Evolutionary conservation across 1,284 basidiomycete genomes (phyloP).

Genomic region (Malassezia dermatis): DNA sequence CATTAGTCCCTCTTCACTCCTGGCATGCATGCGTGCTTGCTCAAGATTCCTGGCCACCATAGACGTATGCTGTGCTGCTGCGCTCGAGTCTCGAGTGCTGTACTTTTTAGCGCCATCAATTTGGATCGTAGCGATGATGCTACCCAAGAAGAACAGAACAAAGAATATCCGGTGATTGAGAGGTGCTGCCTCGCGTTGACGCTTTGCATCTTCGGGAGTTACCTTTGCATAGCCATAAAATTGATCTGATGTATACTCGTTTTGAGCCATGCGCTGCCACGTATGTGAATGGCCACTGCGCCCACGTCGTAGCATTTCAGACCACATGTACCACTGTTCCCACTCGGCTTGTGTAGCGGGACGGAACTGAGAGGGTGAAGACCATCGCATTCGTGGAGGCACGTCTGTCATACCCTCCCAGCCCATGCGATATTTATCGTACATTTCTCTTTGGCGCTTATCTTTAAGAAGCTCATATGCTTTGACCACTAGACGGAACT

Average conservation of each 20-base stretch:
- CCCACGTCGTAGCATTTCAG: conserved; percentile 8
- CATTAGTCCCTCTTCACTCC: conserved; percentile 7
- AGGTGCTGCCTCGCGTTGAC: conserved; percentile 5
- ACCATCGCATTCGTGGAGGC: background rate
- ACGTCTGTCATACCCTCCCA: conserved; percentile 2
- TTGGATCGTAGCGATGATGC: conserved; percentile 8
- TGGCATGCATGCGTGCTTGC: conserved; percentile 5
- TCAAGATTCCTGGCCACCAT: conserved; percentile 7
- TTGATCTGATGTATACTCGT: background rate
- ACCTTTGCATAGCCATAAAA: conserved; percentile 4
- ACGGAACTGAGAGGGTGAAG: background rate
- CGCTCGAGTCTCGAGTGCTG: background rate
- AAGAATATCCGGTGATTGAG: conserved; percentile 4
- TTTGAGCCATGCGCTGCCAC: conserved; percentile 7
- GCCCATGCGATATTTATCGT: conserved; percentile 11
- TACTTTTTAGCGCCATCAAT: background rate
- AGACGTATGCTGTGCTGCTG: background rate
- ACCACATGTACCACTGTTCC: conserved; percentile 17
- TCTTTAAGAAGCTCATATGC: conserved; percentile 15
- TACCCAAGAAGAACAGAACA: background rate
- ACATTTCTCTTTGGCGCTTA: background rate
- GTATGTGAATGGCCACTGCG: background rate
- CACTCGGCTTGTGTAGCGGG: conserved; percentile 4
- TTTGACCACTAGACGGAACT: conserved; percentile 9
- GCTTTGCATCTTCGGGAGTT: conserved; percentile 3